Percentiles rank a stretch among this genome's conserved stretches.
These are phyloP conservation scores for Pinus tabuliformis DNA, from an alignment of 75 land plant species.

Conservation along the genomic window DNA sequence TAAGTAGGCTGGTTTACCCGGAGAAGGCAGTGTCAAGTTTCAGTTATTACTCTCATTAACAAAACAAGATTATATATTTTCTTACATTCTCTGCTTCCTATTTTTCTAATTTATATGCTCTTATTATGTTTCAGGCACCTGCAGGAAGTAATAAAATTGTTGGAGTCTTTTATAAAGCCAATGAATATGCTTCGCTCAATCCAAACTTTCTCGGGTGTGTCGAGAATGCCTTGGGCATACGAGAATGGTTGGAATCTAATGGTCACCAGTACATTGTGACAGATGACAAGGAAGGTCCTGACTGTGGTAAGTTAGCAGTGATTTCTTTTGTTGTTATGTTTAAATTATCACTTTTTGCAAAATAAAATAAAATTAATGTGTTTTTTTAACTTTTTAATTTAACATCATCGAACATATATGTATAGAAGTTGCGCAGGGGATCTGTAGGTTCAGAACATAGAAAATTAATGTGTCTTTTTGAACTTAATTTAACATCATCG, in stretches of 20 bases:
- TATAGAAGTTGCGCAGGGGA: no score
- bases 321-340: background rate
- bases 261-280: constrained; percentile 94
- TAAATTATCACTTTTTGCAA: no score
- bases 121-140: constrained; percentile 35
- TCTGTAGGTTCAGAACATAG: no score
- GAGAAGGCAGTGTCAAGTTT: no score
- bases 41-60: background rate
- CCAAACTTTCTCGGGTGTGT: constrained; percentile 85
- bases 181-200: constrained; percentile 74
- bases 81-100: background rate
- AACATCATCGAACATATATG: no score
- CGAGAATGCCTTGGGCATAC: constrained; percentile 70
- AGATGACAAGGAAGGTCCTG: constrained; percentile 92
- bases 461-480: no score
- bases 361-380: no score
- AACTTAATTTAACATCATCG: no score
- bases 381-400: no score
- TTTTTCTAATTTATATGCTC: background rate
- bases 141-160: constrained; percentile 80
- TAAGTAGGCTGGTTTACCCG: no score
- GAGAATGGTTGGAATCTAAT: constrained; percentile 81
- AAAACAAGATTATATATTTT: background rate
- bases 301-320: constrained; percentile 56
- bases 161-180: constrained; percentile 87